Conservation (phyloP, 192 early-diverging fungal genomes). For the Allomyces arbusculus region DNA sequence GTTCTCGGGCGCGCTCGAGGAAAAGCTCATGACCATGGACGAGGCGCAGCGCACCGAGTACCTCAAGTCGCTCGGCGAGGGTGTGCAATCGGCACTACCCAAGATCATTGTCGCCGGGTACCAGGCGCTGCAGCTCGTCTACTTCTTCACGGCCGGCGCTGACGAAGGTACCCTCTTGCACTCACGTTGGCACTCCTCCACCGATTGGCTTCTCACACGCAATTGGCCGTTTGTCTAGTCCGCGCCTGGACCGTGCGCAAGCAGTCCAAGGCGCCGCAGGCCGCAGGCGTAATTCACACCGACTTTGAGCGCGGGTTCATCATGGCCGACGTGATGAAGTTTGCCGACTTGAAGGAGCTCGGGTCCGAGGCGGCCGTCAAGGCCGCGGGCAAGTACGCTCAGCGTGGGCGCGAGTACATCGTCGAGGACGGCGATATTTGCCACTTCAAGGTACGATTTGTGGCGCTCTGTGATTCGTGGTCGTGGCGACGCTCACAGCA, state of each 20-base stretch:
- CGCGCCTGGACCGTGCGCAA: conserved; percentile 59
- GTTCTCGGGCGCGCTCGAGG: conserved; percentile 43
- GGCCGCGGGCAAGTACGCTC: conserved; percentile 45
- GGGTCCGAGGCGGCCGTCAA: conserved; percentile 52
- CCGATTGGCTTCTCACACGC: too few species aligned
- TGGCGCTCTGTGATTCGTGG: too few species aligned
- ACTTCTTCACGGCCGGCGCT: conserved; percentile 57
- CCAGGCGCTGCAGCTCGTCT: conserved; percentile 38
- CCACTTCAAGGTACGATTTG: too few species aligned
- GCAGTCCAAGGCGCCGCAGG: conserved; percentile 49
- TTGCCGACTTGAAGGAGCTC: conserved; percentile 32
- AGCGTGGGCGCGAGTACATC: conserved; percentile 53
- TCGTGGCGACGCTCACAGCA: too few species aligned
- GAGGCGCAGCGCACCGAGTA: conserved; percentile 20
- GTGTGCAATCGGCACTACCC: conserved; percentile 25
- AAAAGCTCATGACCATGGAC: conserved; percentile 14
- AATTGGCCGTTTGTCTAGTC: conserved; percentile 13
- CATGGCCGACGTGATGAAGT: conserved; percentile 47
- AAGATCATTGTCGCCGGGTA: conserved; percentile 50
- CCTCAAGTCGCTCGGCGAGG: conserved; percentile 7
- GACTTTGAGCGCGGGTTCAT: conserved; percentile 62
- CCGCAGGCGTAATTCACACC: conserved; percentile 38
- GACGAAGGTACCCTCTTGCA: conserved; percentile 18
- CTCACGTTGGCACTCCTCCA: too few species aligned
- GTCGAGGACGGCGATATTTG: conserved; percentile 23